Base-by-base conservation (phyloP, 345 rosid genomes). In the Rubroshorea leprosula region DNA sequence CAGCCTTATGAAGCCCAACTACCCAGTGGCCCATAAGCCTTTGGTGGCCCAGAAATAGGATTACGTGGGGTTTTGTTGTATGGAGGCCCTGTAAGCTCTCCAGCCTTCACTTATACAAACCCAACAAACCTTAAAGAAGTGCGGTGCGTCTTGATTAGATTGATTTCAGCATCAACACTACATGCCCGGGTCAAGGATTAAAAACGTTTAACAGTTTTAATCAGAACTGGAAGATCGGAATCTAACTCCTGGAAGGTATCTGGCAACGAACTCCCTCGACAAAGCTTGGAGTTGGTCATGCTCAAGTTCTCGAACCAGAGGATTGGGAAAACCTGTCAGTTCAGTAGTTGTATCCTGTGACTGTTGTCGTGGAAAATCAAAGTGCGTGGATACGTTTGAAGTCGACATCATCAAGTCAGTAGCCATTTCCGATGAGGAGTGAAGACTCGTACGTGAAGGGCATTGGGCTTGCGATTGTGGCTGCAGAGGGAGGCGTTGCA, bases 201-300 rank as follows among this genome's bases (percentile, higher is more conserved):
- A n/a, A n/a, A n/a, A n/a, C n/a, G n/a, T n/a, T n/a, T n/a, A 29
- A 29, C 35, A 4, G 4, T 29, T 46, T 46, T n/a, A 44, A 20
- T 4, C 19, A 7, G 66, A 63, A 50, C 44, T 54, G n/a, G 77
- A 68, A 44, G 70, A 62, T 27, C 62, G 67, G 60, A 46, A 50
- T 51, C 69, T 68, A 5, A 54, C 82, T 13, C 71, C 74, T 0
- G 79, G 72, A 65, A 83, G 64, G 67, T 75, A 77, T 54, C 61
- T 70, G 24, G 77, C 69, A 24, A 77, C 65, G 45, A 80, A 77
- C 13, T 79, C 82, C 31, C 68, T 75, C 45, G 83, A 72, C 51
- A 83, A 55, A 0, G 67, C 65, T 22, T 75, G 81, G 23, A 78
- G 77, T 50, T 79, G 75, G 3, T 55, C 76, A 0, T 70, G 67